These are phyloP conservation scores for Globisporangium acanthophoron DNA, from an alignment of 352 stramenopile species.

Conservation along the genomic window DNA sequence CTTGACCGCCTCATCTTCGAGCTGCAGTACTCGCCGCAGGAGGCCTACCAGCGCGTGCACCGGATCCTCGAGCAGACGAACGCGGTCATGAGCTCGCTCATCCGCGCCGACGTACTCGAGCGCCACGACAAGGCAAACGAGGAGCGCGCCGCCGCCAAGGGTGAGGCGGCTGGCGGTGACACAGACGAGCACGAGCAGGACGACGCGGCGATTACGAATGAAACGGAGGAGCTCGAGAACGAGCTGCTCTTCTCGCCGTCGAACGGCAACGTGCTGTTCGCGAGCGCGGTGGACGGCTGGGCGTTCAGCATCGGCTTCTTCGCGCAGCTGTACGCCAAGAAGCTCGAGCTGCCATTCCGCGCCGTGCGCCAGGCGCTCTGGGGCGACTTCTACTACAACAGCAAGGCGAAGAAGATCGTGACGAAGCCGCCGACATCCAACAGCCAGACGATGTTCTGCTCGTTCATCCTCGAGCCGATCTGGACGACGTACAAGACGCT, in stretches of 20 bases:
- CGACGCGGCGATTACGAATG: constrained; percentile 56
- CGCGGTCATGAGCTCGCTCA: constrained; percentile 79
- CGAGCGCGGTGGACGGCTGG: constrained; percentile 89
- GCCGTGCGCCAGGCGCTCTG: constrained; percentile 82
- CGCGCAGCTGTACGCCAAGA: constrained; percentile 66
- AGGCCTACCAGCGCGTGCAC: constrained; percentile 92
- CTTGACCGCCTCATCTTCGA: constrained; percentile 94
- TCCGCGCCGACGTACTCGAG: constrained; percentile 66
- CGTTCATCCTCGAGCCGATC: constrained; percentile 88
- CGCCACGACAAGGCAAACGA: constrained; percentile 41
- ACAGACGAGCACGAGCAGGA: constrained; percentile 9
- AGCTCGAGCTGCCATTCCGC: constrained; percentile 55
- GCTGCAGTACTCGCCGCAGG: constrained; percentile 86
- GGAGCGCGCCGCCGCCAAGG: constrained; percentile 10
- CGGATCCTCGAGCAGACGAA: constrained; percentile 91
- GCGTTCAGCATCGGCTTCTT: constrained; percentile 88
- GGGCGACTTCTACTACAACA: constrained; percentile 90
- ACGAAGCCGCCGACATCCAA: constrained; percentile 64
- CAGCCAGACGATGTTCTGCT: constrained; percentile 89
- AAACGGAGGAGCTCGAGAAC: constrained; percentile 61
- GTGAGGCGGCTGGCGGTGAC: constrained; percentile 13
- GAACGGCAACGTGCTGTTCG: constrained; percentile 93
- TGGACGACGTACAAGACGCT: constrained; percentile 86
- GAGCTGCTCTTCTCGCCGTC: constrained; percentile 81
- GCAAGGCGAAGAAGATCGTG: constrained; percentile 88